Conservation (phyloP, 148 eudicot species). For the Mesembryanthemum crystallinum region DNA sequence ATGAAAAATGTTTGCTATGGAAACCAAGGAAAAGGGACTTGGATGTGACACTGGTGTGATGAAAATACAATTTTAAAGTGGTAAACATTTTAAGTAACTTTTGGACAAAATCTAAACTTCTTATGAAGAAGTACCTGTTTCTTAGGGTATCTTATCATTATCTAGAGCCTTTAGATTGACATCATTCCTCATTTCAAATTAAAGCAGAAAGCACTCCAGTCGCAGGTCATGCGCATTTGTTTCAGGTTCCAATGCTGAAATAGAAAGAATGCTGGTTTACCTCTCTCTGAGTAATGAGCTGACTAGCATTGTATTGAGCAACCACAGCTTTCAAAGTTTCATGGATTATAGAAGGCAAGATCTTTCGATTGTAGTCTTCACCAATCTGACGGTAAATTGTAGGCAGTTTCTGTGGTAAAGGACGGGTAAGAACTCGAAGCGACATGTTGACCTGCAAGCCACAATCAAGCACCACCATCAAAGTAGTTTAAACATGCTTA, state of each 20-base stretch:
- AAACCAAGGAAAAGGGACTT: no score
- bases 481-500: not conserved
- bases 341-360: slow-evolving; percentile 84
- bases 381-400: slow-evolving; percentile 84
- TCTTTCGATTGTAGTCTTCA: slow-evolving; percentile 80
- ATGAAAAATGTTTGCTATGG: no score
- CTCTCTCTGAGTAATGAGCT: slow-evolving; percentile 95
- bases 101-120: no score
- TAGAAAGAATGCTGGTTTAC: slow-evolving; percentile 29
- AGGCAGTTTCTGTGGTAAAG: slow-evolving; percentile 62
- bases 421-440: slow-evolving; percentile 93
- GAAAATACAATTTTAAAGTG: no score
- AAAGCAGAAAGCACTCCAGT: no score
- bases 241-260: not conserved
- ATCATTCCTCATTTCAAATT: no score
- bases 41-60: no score
- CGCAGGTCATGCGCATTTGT: no score
- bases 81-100: no score
- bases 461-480: slow-evolving; percentile 5
- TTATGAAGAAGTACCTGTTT: no score
- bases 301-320: slow-evolving; percentile 98
- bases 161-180: no score
- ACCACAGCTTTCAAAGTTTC: slow-evolving; percentile 94
- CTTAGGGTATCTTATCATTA: no score
- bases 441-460: slow-evolving; percentile 70